Conservation (phyloP, 768 basidiomycete genomes). For the Gloeophyllum trabeum region DNA sequence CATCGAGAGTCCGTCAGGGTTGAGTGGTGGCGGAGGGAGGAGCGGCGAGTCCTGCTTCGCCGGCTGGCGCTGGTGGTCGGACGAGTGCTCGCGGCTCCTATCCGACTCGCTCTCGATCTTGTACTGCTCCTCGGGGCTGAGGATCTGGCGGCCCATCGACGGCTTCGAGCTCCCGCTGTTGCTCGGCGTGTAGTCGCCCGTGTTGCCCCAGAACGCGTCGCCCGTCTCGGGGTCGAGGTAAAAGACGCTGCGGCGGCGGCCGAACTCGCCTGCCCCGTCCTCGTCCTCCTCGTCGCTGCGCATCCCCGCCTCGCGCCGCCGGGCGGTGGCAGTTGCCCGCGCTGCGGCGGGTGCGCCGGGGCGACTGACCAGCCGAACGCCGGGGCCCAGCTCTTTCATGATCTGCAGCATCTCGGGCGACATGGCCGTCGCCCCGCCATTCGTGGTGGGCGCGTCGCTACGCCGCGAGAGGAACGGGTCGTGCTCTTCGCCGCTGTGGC, state of each 20-base stretch:
- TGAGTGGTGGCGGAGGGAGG: conserved; percentile 26
- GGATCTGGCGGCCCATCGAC: background rate
- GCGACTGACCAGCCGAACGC: background rate
- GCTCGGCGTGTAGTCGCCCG: background rate
- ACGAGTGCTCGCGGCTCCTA: conserved; percentile 6
- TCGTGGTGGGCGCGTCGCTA: background rate
- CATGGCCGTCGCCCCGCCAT: background rate
- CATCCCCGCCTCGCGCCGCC: background rate
- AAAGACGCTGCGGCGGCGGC: background rate
- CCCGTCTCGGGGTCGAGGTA: conserved; percentile 7
- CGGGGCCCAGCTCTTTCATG: background rate
- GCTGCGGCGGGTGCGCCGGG: background rate
- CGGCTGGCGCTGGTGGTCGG: conserved; percentile 10
- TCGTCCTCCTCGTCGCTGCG: background rate
- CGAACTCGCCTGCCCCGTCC: background rate
- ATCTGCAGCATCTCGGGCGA: background rate
- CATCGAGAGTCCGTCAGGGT: conserved; percentile 16
- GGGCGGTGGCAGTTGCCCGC: background rate
- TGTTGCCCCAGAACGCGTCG: conserved; percentile 8
- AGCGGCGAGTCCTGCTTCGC: conserved; percentile 22
- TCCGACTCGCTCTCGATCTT: background rate
- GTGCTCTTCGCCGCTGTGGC: background rate
- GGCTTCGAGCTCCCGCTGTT: background rate
- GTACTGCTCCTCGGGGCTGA: background rate
- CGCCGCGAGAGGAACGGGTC: background rate